These are phyloP conservation scores for Posidonia oceanica DNA, from an alignment of 116 monocot genomes.

Conservation along the genomic window DNA sequence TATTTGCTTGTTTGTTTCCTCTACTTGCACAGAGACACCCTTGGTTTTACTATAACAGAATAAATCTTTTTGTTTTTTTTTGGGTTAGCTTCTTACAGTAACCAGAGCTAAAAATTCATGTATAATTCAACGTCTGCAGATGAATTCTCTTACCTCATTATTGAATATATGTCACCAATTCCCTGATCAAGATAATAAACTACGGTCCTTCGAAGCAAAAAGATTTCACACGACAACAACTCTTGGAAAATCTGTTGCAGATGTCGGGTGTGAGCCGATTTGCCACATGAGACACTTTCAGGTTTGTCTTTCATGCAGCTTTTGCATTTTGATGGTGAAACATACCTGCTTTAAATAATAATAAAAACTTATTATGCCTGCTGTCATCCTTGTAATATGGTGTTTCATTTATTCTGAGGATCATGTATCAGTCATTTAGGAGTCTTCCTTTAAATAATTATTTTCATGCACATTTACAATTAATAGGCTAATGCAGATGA, in stretches of 20 bases:
- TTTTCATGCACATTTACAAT: neutral
- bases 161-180: constrained; percentile 60
- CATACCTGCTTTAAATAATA: too few relatives aligned
- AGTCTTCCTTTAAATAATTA: too few relatives aligned
- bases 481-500: too few relatives aligned
- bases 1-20: too few relatives aligned
- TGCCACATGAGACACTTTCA: constrained; percentile 95
- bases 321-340: too few relatives aligned
- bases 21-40: too few relatives aligned
- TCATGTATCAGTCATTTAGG: too few relatives aligned
- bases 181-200: constrained; percentile 38
- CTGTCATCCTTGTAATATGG: too few relatives aligned
- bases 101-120: too few relatives aligned
- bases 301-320: constrained; percentile 24
- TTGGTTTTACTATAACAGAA: too few relatives aligned
- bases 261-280: constrained; percentile 96
- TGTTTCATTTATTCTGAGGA: neutral
- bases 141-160: constrained; percentile 79
- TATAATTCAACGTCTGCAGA: constrained; percentile 33
- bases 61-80: neutral
- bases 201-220: constrained; percentile 46
- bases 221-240: constrained; percentile 58
- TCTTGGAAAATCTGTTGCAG: constrained; percentile 78
- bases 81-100: too few relatives aligned
- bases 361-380: too few relatives aligned